Evolutionary conservation across 257 asterid genomes (phyloP), one percentile per base, ranked within the genome.

Genomic region (Lantana camara): DNA sequence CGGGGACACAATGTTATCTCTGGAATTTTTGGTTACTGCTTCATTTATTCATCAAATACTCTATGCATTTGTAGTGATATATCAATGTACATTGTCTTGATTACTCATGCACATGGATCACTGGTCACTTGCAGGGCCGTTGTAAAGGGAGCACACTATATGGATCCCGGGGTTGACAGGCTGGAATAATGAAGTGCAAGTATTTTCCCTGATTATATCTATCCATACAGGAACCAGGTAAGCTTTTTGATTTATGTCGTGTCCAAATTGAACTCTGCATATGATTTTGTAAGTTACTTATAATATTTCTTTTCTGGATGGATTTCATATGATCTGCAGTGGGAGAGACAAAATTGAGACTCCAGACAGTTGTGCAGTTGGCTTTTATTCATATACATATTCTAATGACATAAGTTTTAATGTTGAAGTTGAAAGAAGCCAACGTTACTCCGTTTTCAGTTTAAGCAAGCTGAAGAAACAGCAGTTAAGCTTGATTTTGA

Each of bases 321-420:
- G 99, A 69, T 94, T 94, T 60, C 98, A 94, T 77, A 90, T 94
- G 98, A 94, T 90, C 53, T 73, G 91, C 78, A 94, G 99, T 65
- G 98, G 99, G 60, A 83, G 99, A 82, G 99, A 94, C 90, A 94
- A 90, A 82, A 94, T 94, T 71, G 99, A 94, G 79, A 94, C 96
- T 64, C 99, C 98, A 56, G 98, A 49, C 99, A 94, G 91, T 98
- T 94, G 37, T 23, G 46, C 4, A 9, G 54, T 70, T 17, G 20
- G 27, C 74, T 53, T 17, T 8, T 42, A 14, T 41, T 22, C 54
- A 24, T 54, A 34, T 8, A n/a, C 11, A n/a, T 32, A 9, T n/a
- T n/a, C n/a, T 56, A 35, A 27, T 23, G 11, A 42, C 30, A 15
- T 29, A 50, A 47, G 64, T 54, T 38, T 56, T 48, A n/a, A 44